Base-by-base conservation (phyloP, 768 basidiomycete genomes). In the Flagelloscypha sp. region DNA sequence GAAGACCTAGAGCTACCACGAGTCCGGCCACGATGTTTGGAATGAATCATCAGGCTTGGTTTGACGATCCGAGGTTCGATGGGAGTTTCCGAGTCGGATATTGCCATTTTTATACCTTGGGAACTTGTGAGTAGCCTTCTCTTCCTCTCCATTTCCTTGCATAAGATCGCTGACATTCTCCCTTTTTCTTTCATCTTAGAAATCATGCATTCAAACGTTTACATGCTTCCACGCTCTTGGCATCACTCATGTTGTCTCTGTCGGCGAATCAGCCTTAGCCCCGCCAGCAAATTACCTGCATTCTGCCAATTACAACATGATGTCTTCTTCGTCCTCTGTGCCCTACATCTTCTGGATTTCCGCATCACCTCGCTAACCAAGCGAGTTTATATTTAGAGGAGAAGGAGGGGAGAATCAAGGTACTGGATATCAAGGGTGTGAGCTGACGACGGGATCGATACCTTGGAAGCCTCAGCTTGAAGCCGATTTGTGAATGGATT, bases 391-490 rank as follows among this genome's bases (percentile, higher is more conserved):
- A 82, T 79, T 76, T 78, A 36, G 88, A 93, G 58, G 86, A 90
- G 59, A 71, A 78, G 16, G 87, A 87, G 51, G 89, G 88, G 4
- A 68, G 87, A 37, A 92, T 93, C 53, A 84, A 86, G 54, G 88
- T 93, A 19, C 68, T 92, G 36, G 89, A 93, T 54, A 86, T 92
- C 55, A 81, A 90, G 58, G 84, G 84, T 25, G 79, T 95, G 18
- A 86, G 88, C 50, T n/a, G 94, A 98, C 57, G 94, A 98, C 53
- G 94, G 94, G 3, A 94, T 95, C 54, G 92, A 94, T 58, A 88
- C 86, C 19, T 72, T 98, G 19, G 81, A n/a, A 88, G 49, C 88
- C 86, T 5, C 82, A 92, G 57, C 70, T 98, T n/a, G 21, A 78
- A 78, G 40, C 80, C 83, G 2, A 85, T 94, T 27, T 89, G 89